Evolutionary conservation across 2,329 filamentous ascomycete species (phyloP).

Genomic region (Microcyclosporella mali): DNA sequence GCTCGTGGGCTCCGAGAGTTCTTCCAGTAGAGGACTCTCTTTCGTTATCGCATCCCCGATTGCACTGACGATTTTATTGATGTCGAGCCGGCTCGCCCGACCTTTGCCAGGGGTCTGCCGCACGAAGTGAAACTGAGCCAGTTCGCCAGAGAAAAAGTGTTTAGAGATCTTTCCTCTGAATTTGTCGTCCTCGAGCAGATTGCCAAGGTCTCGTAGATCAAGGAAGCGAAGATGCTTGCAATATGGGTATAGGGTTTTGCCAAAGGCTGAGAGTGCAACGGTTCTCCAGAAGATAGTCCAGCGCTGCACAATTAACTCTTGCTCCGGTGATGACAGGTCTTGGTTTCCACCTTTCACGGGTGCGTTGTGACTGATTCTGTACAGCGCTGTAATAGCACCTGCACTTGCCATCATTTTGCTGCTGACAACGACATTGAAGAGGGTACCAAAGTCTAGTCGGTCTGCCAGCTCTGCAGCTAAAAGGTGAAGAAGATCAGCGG

Average conservation of each 20-base stretch:
- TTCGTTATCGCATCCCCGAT: conserved; percentile 41
- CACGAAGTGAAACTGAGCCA: conserved; percentile 40
- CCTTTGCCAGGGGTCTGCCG: conserved; percentile 23
- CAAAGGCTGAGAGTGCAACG: conserved; percentile 59
- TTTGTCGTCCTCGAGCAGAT: conserved; percentile 55
- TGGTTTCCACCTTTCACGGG: conserved; percentile 42
- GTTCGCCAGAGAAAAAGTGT: conserved; percentile 49
- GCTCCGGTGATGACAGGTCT: conserved; percentile 35
- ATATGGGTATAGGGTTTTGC: conserved; percentile 60
- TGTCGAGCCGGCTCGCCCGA: conserved; percentile 33
- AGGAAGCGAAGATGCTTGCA: conserved; percentile 60
- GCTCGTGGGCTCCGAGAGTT: conserved; percentile 35
- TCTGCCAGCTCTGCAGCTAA: conserved; percentile 55
- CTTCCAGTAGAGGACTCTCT: conserved; percentile 47
- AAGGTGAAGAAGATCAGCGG: conserved; percentile 56
- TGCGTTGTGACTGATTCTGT: conserved; percentile 40
- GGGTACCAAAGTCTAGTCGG: conserved; percentile 52
- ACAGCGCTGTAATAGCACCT: conserved; percentile 47
- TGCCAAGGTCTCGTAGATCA: conserved; percentile 55
- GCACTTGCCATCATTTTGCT: conserved; percentile 52
- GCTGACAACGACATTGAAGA: conserved; percentile 54
- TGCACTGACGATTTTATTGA: conserved; percentile 39
- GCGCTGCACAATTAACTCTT: conserved; percentile 46
- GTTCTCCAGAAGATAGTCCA: conserved; percentile 63
- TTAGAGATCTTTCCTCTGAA: conserved; percentile 54